Evolutionary conservation across 1,139 yeast species (phyloP).

Genomic region (Kodamaea ohmeri): DNA sequence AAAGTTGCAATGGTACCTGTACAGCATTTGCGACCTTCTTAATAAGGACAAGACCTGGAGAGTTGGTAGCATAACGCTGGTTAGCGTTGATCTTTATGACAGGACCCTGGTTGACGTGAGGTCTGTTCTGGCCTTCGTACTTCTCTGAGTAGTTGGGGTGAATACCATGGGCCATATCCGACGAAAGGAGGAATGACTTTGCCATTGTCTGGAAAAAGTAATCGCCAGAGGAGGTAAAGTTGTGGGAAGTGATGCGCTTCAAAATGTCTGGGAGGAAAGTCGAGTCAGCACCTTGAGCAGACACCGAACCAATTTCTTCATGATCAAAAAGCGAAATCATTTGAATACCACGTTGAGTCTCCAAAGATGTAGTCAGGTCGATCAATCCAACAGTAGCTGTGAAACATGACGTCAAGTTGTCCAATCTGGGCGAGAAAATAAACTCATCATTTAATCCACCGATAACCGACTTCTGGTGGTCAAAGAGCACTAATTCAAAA

Average conservation of each 20-base stretch:
- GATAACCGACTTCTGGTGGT: conserved; percentile 74
- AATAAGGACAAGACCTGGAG: conserved; percentile 79
- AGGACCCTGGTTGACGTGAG: conserved; percentile 83
- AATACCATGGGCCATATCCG: conserved; percentile 96
- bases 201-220: conserved; percentile 64
- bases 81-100: conserved; percentile 92
- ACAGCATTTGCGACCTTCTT: conserved; percentile 68
- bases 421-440: conserved; percentile 89
- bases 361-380: conserved; percentile 46
- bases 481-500: conserved; percentile 85
- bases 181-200: conserved; percentile 83
- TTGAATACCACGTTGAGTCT: conserved; percentile 56
- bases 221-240: conserved; percentile 19
- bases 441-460: conserved; percentile 93
- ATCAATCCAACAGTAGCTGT: conserved; percentile 72
- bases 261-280: conserved; percentile 79
- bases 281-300: conserved; percentile 97
- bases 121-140: conserved; percentile 78
- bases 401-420: conserved; percentile 84
- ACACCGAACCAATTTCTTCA: conserved; percentile 89
- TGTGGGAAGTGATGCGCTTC: conserved; percentile 56
- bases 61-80: conserved; percentile 92
- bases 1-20: conserved; percentile 70
- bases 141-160: conserved; percentile 84
- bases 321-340: conserved; percentile 85